Conservation (phyloP, 129 eudicot genomes). For the Artemisia tridentata region DNA sequence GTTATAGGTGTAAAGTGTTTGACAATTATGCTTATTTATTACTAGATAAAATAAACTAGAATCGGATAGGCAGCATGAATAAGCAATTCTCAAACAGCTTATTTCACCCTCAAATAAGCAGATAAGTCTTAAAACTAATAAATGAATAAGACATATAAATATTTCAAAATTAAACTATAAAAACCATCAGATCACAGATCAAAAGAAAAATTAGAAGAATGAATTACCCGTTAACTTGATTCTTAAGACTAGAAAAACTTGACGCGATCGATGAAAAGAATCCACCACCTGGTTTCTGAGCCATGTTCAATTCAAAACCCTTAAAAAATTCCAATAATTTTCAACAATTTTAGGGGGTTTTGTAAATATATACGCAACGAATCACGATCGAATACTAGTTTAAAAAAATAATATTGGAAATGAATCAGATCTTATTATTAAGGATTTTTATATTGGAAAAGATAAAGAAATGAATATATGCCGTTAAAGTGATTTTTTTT, state of each 20-base stretch:
- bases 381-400: background rate
- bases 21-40: too few species aligned
- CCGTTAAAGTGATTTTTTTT: too few species aligned
- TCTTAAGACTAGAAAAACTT: constrained; percentile 48
- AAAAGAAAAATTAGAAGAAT: background rate
- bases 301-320: constrained; percentile 38
- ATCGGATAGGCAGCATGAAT: too few species aligned
- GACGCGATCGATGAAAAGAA: constrained; percentile 58
- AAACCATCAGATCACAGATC: too few species aligned
- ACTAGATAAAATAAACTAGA: too few species aligned
- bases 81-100: too few species aligned
- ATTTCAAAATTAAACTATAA: too few species aligned
- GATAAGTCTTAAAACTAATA: too few species aligned
- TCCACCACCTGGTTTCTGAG: constrained; percentile 48
- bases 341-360: background rate
- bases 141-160: too few species aligned
- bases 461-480: background rate
- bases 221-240: constrained; percentile 55
- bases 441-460: background rate
- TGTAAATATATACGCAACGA: background rate
- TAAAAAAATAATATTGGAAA: background rate
- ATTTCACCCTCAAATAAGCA: too few species aligned
- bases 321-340: constrained; percentile 19
- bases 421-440: background rate
- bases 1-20: too few species aligned